Base-by-base conservation (phyloP, 2,329 filamentous ascomycete species). In the Massarina eburnea region DNA sequence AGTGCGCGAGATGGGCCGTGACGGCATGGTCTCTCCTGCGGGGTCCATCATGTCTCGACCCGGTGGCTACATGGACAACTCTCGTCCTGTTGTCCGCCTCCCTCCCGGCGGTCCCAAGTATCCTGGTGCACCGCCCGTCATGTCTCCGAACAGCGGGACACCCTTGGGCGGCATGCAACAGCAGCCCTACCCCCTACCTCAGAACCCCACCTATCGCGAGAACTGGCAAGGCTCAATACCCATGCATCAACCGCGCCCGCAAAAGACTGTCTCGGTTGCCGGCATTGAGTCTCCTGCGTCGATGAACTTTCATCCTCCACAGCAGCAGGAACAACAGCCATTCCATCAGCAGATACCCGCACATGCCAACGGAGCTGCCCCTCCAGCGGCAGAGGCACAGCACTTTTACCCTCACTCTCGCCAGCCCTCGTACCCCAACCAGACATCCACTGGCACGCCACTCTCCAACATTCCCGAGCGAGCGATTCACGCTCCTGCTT, bases 291-390 rank as follows among this genome's bases (percentile, higher is more conserved):
- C 88, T 7, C 90, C 91, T 3, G 84, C 82, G 4, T 78, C 77
- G 56, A 74, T 83, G 71, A 75, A 76, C 21, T 76, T 79, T 61
- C 78, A 80, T 43, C 79, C 80, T 52, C 80, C 82, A 12, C 81
- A 82, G 60, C 78, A 82, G 54, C 81, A 85, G 63, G 78, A 87
- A 60, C 86, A 92, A 59, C 89, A 91, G 64, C 89, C 91, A 0
- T 96, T 97, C 77, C 91, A 96, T 58, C 91, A 96, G 60, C 91
- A 96, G 70, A 84, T 96, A n/a, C 92, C 91, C 2, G 72, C 85
- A 3, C 86, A 91, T 56, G 80, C 90, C 38, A 76, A 76, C 50
- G 79, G 79, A n/a, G 64, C 66, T 30, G 82, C 81, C 48, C 79
- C 81, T 38, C 71, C 75, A 5, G 77, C 49, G 9, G 66, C 68